These are phyloP conservation scores for Tricholoma sp. DNA, from an alignment of 768 basidiomycete genomes.

Conservation along the genomic window DNA sequence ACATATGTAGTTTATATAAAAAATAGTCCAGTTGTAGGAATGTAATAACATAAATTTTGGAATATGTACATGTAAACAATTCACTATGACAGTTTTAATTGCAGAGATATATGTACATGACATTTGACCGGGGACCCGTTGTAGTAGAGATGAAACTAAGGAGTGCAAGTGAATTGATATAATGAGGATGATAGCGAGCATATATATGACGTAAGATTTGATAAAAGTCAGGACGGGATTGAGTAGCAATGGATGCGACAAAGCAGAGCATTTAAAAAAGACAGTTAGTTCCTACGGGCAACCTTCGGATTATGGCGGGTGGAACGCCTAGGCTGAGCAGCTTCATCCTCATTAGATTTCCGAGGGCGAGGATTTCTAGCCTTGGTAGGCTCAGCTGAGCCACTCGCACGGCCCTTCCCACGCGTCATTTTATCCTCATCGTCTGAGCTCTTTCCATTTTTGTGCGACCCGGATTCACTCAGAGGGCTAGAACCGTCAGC, in stretches of 20 bases:
- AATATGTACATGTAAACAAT: too few relatives aligned
- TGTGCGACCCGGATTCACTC: conserved; percentile 1
- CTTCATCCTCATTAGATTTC: conserved; percentile 12
- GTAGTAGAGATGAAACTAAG: background rate
- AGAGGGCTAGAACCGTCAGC: conserved; percentile 8
- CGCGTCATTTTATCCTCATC: conserved; percentile 8
- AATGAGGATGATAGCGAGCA: background rate
- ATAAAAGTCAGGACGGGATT: background rate
- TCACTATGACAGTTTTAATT: too few relatives aligned
- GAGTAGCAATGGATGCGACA: background rate
- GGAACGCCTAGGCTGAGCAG: conserved; percentile 26
- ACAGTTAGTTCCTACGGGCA: conserved; percentile 13
- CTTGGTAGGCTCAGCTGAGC: conserved; percentile 1
- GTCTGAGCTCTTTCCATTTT: conserved; percentile 7
- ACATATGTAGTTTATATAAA: background rate
- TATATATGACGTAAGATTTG: background rate
- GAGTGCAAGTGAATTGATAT: background rate
- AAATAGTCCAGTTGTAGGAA: background rate
- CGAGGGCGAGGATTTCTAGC: conserved; percentile 4
- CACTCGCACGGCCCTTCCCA: conserved; percentile 11
- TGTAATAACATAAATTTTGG: too few relatives aligned
- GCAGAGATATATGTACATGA: background rate
- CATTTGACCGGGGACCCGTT: too few relatives aligned
- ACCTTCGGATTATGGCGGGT: conserved; percentile 29
- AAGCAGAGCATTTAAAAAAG: background rate